These are phyloP conservation scores for Cyclanthera cordifolia DNA, from an alignment of 306 rosid species.

Conservation along the genomic window DNA sequence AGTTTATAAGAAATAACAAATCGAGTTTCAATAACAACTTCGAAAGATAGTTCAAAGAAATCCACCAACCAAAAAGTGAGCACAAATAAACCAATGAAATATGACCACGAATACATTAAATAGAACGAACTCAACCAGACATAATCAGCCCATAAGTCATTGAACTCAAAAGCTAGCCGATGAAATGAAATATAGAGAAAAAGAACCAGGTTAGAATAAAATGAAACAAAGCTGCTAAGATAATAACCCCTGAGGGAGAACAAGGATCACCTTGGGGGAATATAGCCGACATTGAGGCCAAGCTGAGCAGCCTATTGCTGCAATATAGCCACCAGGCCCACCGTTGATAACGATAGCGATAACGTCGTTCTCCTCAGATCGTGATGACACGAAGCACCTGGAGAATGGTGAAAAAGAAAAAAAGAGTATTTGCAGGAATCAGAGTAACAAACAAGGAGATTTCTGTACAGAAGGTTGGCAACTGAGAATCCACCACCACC, in stretches of 20 bases:
- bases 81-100: neutral
- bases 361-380: slow-evolving; percentile 84
- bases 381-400: slow-evolving; percentile 57
- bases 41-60: neutral
- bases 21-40: neutral
- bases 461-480: slow-evolving; percentile 32
- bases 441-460: slow-evolving; percentile 13
- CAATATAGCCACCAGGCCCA: slow-evolving; percentile 95
- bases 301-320: slow-evolving; percentile 95
- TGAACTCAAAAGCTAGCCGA: neutral
- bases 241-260: neutral
- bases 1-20: too few species aligned
- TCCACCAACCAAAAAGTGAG: neutral
- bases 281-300: slow-evolving; percentile 91
- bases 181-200: neutral
- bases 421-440: slow-evolving; percentile 32
- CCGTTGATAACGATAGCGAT: slow-evolving; percentile 93
- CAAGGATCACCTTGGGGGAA: slow-evolving; percentile 62
- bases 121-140: neutral
- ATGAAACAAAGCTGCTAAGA: neutral
- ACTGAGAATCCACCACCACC: neutral
- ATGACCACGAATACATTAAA: neutral
- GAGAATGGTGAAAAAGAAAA: slow-evolving; percentile 10
- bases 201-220: neutral
- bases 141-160: neutral